These are phyloP conservation scores for Bassia scoparia DNA, from an alignment of 148 eudicot species.

Conservation along the genomic window DNA sequence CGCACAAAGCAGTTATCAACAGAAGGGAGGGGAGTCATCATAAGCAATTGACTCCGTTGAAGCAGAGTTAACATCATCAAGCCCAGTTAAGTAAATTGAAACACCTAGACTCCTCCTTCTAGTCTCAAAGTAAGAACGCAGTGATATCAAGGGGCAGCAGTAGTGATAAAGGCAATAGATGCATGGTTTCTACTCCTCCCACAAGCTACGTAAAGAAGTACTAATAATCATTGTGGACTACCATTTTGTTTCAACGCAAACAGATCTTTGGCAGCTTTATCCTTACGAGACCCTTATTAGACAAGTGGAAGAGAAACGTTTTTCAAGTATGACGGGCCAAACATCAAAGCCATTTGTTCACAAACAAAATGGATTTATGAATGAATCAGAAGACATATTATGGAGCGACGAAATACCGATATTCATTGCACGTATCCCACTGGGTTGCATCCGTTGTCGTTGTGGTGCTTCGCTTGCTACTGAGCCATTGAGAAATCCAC, in stretches of 20 bases:
- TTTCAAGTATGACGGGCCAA: neutral
- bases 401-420: neutral
- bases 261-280: neutral
- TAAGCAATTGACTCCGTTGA: neutral
- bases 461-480: no score
- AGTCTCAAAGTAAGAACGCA: neutral
- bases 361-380: neutral
- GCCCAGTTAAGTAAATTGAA: neutral
- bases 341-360: neutral
- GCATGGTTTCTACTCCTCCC: neutral
- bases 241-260: neutral
- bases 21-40: neutral
- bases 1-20: neutral
- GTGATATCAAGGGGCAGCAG: neutral
- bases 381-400: neutral
- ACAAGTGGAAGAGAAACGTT: neutral
- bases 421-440: no score
- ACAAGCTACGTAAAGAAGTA: neutral
- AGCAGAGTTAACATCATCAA: neutral
- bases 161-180: neutral
- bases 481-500: no score
- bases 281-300: neutral
- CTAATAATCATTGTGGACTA: neutral
- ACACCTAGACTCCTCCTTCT: no score
- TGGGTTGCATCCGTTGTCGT: neutral